phyloP scores from a whole-genome alignment of 2,329 filamentous ascomycete species.

The Diaporthe sp. region DNA sequence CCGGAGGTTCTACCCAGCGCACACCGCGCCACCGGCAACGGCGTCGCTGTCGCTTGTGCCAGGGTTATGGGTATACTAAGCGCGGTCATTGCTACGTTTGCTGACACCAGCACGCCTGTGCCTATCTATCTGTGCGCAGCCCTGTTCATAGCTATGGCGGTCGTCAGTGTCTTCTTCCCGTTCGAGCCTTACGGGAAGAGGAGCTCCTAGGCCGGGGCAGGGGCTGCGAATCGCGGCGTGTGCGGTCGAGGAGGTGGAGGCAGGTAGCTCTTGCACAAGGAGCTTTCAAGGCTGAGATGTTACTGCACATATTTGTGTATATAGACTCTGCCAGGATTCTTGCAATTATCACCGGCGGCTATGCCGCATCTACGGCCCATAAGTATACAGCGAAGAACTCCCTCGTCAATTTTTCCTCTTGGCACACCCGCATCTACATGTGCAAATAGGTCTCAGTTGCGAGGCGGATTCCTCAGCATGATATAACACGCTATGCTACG shows the following conservation, averaged over 20 bases:
- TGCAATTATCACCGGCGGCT: neutral
- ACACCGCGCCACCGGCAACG: slow-evolving; percentile 82
- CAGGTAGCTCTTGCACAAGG: neutral
- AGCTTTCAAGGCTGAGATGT: neutral
- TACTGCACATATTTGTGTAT: neutral
- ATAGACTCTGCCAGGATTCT: neutral
- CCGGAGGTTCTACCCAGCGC: slow-evolving; percentile 75
- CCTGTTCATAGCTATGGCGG: slow-evolving; percentile 73
- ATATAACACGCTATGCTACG: neutral
- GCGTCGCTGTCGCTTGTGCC: slow-evolving; percentile 79
- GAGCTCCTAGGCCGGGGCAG: slow-evolving; percentile 45
- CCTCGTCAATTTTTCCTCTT: neutral
- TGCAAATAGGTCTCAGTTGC: neutral
- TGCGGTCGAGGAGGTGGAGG: neutral
- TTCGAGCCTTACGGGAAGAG: slow-evolving; percentile 75
- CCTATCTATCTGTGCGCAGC: slow-evolving; percentile 79
- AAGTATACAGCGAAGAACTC: neutral
- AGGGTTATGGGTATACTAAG: slow-evolving; percentile 81
- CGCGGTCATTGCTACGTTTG: slow-evolving; percentile 75
- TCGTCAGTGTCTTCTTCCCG: slow-evolving; percentile 70
- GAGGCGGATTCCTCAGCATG: neutral
- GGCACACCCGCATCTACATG: neutral
- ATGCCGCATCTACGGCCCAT: neutral
- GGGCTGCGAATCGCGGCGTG: neutral
- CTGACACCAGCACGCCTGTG: slow-evolving; percentile 71